Evolutionary conservation across 2,329 filamentous ascomycete species (phyloP).

Genomic region (Orbilia brochopaga): DNA sequence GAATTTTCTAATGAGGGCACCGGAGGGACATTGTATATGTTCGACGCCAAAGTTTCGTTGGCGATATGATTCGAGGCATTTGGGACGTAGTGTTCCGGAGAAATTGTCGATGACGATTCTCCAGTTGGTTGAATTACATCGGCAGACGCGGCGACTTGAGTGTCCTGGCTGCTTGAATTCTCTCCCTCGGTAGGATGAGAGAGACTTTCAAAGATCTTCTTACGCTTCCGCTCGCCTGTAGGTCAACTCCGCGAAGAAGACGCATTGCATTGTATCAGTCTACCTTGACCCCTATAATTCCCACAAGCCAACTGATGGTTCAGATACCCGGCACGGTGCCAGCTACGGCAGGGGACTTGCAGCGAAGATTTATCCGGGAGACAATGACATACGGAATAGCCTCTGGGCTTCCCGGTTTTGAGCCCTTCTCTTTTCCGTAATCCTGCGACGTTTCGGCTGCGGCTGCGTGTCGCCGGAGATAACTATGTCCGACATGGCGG

Average conservation of each 20-base stretch:
- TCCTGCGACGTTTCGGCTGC: constrained; percentile 25
- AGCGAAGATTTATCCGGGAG: neutral
- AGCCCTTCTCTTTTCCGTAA: constrained; percentile 44
- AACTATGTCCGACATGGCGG: neutral
- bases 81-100: neutral
- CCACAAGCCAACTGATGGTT: neutral
- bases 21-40: neutral
- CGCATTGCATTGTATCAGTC: neutral
- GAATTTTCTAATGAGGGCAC: neutral
- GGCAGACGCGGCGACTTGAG: neutral
- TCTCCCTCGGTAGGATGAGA: constrained; percentile 19
- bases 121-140: neutral
- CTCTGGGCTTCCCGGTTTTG: constrained; percentile 47
- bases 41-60: neutral
- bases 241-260: neutral
- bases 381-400: constrained; percentile 34
- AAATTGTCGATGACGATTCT: neutral
- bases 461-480: neutral
- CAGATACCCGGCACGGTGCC: no score
- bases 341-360: neutral
- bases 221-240: constrained; percentile 39
- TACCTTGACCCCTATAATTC: neutral
- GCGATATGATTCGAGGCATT: neutral
- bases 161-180: constrained; percentile 10
- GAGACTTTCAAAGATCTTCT: constrained; percentile 35